Evolutionary conservation across 1,139 yeast genomes (phyloP).

Genomic region (Pneumocystis wakefieldiae): DNA sequence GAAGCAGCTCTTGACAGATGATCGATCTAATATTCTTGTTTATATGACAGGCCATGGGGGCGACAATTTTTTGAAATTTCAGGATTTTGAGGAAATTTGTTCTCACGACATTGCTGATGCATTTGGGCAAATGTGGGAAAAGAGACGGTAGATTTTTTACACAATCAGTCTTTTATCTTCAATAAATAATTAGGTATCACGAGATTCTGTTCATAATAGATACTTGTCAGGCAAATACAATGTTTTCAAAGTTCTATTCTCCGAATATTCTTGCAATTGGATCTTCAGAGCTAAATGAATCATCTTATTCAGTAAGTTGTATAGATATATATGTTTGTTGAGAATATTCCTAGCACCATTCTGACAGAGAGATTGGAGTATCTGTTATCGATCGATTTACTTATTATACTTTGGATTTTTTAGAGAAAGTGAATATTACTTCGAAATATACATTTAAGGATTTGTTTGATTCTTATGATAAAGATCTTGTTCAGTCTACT

Average conservation of each 20-base stretch:
- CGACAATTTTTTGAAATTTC: slow-evolving; percentile 88
- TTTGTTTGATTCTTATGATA: slow-evolving; percentile 68
- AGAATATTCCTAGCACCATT: slow-evolving; percentile 42
- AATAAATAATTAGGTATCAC: slow-evolving; percentile 35
- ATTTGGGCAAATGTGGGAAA: slow-evolving; percentile 91
- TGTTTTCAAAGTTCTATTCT: slow-evolving; percentile 83
- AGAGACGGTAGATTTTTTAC: slow-evolving; percentile 37
- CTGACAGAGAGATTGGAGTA: slow-evolving; percentile 90
- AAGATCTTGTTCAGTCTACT: slow-evolving; percentile 73
- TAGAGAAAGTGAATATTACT: slow-evolving; percentile 52
- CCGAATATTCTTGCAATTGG: slow-evolving; percentile 92
- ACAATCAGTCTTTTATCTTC: neutral
- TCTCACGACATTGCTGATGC: slow-evolving; percentile 95
- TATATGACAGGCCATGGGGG: slow-evolving; percentile 99
- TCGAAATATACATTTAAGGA: slow-evolving; percentile 67
- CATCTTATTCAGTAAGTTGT: slow-evolving; percentile 51
- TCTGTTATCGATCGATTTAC: slow-evolving; percentile 96
- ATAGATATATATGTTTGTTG: neutral
- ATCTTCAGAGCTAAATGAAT: slow-evolving; percentile 75
- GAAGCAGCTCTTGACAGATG: slow-evolving; percentile 79
- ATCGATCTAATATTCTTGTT: slow-evolving; percentile 80
- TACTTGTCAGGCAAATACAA: slow-evolving; percentile 96
- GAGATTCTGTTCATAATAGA: slow-evolving; percentile 96
- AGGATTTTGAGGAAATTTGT: slow-evolving; percentile 95
- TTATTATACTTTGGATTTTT: slow-evolving; percentile 73